Conservation (phyloP, 805 yeast genomes). For the Pichia heedii region DNA sequence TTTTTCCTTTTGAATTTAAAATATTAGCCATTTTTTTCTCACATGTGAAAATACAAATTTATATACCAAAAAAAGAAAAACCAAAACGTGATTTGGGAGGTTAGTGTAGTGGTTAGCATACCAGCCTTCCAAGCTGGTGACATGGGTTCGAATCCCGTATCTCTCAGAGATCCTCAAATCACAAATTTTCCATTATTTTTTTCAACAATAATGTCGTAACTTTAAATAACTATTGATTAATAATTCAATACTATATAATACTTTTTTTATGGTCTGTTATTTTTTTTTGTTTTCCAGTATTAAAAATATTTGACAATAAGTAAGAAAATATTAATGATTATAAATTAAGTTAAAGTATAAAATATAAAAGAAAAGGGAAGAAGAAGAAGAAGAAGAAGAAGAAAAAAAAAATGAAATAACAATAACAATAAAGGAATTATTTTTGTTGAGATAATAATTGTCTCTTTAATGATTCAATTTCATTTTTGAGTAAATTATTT, state of each 20-base stretch:
- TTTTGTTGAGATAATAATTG: slow-evolving; percentile 26
- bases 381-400: too few relatives aligned
- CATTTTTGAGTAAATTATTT: slow-evolving; percentile 53
- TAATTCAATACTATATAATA: too few relatives aligned
- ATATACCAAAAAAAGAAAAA: too few relatives aligned
- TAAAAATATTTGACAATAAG: too few relatives aligned
- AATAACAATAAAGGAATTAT: background rate
- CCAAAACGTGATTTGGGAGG: slow-evolving; percentile 40
- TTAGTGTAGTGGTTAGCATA: slow-evolving; percentile 90
- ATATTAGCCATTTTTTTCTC: too few relatives aligned
- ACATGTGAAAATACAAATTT: too few relatives aligned
- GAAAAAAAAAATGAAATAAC: too few relatives aligned
- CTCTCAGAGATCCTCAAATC: slow-evolving; percentile 38
- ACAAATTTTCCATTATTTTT: background rate
- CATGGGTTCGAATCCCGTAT: slow-evolving; percentile 94
- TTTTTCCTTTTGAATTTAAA: too few relatives aligned
- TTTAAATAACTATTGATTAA: too few relatives aligned
- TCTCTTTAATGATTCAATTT: slow-evolving; percentile 44
- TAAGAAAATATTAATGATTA: background rate
- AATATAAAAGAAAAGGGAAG: background rate
- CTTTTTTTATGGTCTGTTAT: too few relatives aligned
- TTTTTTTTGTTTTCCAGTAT: too few relatives aligned
- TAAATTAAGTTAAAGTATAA: background rate
- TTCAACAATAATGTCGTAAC: too few relatives aligned
- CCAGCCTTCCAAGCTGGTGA: slow-evolving; percentile 92